These are phyloP conservation scores for Angophora floribunda DNA, from an alignment of 345 rosid species.

Conservation along the genomic window DNA sequence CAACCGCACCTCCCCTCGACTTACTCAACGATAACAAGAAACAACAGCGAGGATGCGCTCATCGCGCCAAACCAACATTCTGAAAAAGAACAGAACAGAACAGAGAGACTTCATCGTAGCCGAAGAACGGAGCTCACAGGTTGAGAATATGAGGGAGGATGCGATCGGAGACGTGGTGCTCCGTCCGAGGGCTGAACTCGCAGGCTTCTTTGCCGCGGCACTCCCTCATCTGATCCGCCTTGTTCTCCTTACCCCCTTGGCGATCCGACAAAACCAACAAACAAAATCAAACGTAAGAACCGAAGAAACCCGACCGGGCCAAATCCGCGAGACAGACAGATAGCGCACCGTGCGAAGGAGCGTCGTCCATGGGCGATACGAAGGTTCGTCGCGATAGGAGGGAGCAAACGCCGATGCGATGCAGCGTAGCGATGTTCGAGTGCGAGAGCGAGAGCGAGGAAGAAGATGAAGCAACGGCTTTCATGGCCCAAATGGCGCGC, in stretches of 20 bases:
- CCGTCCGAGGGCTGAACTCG: slow-evolving; percentile 9
- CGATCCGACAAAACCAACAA: not conserved
- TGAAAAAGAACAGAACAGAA: not conserved
- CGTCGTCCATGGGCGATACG: not conserved
- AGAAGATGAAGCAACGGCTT: not conserved
- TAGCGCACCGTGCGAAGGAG: not conserved
- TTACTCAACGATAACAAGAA: not conserved
- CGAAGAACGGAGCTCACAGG: slow-evolving; percentile 29
- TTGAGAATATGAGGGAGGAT: slow-evolving; percentile 76
- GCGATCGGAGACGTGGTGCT: slow-evolving; percentile 22
- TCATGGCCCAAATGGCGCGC: not conserved
- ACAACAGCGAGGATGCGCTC: not conserved
- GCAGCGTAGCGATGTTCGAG: not conserved
- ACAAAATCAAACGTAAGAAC: not conserved
- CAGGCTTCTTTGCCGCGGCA: slow-evolving; percentile 34
- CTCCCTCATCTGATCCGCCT: slow-evolving; percentile 27
- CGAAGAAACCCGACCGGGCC: not conserved
- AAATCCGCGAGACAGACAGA: not conserved
- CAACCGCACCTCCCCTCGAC: not conserved
- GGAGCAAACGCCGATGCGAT: not conserved
- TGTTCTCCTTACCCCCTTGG: not conserved
- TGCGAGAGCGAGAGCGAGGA: not conserved
- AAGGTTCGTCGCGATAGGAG: not conserved
- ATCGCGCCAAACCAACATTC: not conserved
- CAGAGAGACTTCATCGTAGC: not conserved